Evolutionary conservation across 139 green algal genomes (phyloP).

Genomic region (Chlorella sp.): DNA sequence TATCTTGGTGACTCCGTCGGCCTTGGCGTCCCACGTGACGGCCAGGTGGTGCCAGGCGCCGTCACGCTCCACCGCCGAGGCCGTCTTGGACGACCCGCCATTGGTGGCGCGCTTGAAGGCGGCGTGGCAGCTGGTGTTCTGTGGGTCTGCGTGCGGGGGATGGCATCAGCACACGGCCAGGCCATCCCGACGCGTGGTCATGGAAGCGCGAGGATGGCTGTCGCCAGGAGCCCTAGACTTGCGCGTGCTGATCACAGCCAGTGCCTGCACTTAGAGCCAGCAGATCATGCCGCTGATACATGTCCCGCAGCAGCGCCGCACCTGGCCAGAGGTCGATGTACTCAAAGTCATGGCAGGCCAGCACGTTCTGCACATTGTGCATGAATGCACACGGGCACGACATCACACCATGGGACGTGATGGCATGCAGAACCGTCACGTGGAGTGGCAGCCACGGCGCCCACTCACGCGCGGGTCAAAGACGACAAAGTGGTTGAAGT

Average conservation of each 20-base stretch:
- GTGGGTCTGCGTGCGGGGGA: slow-evolving; percentile 29
- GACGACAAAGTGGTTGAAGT: slow-evolving; percentile 84
- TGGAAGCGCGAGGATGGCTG: no score
- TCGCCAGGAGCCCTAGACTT: no score
- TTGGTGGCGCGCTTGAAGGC: slow-evolving; percentile 27
- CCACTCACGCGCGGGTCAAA: slow-evolving; percentile 38
- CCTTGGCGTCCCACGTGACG: slow-evolving; percentile 64
- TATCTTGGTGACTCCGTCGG: slow-evolving; percentile 64
- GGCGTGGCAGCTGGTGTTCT: slow-evolving; percentile 47
- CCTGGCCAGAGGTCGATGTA: slow-evolving; percentile 63
- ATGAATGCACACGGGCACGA: not conserved
- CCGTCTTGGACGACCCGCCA: not conserved
- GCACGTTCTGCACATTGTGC: slow-evolving; percentile 29
- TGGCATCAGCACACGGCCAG: not conserved
- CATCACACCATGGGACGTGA: no score
- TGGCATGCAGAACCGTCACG: no score
- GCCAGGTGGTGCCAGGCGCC: slow-evolving; percentile 80
- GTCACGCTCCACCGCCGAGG: slow-evolving; percentile 48
- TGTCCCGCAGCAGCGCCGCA: no score
- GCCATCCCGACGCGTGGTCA: no score
- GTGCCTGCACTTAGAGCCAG: no score
- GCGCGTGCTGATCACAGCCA: no score
- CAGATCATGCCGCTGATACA: no score
- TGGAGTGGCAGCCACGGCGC: not conserved
- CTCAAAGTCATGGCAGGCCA: slow-evolving; percentile 74